Conservation (phyloP, 176 grass and related monocot genomes). For the Bolboschoenus planiculmis region DNA sequence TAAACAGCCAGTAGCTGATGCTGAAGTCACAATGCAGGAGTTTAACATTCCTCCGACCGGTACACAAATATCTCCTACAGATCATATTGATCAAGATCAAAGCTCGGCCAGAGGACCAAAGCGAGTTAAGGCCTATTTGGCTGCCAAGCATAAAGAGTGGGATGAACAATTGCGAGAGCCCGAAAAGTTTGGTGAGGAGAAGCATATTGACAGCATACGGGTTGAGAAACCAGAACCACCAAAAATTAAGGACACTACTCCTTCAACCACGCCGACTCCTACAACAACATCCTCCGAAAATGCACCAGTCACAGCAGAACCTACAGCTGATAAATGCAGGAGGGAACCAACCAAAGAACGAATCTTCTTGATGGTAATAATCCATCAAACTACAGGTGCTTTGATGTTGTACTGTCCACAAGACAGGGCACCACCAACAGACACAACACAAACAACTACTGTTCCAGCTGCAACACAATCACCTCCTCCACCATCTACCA, state of each 20-base stretch:
- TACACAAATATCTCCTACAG: neutral
- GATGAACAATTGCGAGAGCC: neutral
- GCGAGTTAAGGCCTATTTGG: neutral
- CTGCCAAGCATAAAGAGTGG: constrained; percentile 14
- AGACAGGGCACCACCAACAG: neutral
- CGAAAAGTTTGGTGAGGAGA: neutral
- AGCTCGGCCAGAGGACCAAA: neutral
- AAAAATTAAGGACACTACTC: neutral
- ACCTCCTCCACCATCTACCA: neutral
- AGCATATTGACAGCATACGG: neutral
- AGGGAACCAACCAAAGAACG: neutral
- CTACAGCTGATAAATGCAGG: neutral
- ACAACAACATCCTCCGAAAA: neutral
- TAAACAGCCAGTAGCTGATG: neutral
- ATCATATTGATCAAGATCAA: neutral
- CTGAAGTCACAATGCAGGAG: neutral
- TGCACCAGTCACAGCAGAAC: neutral
- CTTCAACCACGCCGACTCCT: neutral
- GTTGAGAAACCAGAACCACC: neutral
- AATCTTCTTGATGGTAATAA: neutral
- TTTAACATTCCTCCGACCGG: neutral
- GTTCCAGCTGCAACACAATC: neutral
- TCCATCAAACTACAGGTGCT: neutral
- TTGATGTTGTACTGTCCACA: too few species aligned
- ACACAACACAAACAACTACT: neutral